Percentiles rank a stretch among this genome's conserved stretches.
Evolutionary conservation across 2,329 filamentous ascomycete species (phyloP).

Genomic region (Aspergillus proliferans): DNA sequence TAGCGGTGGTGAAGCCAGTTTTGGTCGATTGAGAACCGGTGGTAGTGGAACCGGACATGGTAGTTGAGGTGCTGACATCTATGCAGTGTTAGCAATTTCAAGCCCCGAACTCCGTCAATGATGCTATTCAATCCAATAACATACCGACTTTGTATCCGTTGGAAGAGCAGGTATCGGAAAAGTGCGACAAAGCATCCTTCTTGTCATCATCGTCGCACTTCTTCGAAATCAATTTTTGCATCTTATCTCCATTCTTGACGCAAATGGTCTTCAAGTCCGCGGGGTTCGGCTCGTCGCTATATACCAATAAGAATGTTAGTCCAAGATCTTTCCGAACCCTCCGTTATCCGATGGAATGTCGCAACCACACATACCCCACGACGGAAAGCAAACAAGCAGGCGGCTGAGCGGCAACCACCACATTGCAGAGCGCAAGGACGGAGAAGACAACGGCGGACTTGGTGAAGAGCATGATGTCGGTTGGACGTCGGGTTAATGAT

Average conservation of each 20-base stretch:
- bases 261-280: slow-evolving; percentile 36
- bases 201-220: slow-evolving; percentile 29
- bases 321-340: not conserved
- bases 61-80: slow-evolving; percentile 10
- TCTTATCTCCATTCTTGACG: slow-evolving; percentile 26
- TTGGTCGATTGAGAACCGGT: slow-evolving; percentile 21
- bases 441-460: slow-evolving; percentile 40
- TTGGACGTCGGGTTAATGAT: not conserved
- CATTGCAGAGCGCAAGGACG: slow-evolving; percentile 40
- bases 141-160: slow-evolving; percentile 38
- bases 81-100: slow-evolving; percentile 1
- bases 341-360: not conserved
- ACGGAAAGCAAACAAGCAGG: slow-evolving; percentile 48
- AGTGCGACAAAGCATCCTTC: slow-evolving; percentile 33
- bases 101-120: not conserved
- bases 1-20: slow-evolving; percentile 17
- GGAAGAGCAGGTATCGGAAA: slow-evolving; percentile 32
- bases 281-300: slow-evolving; percentile 31
- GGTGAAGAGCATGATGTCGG: slow-evolving; percentile 39
- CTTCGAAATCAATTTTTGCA: slow-evolving; percentile 32
- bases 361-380: slow-evolving; percentile 39
- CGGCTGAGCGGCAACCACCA: slow-evolving; percentile 36
- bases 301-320: slow-evolving; percentile 13
- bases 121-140: slow-evolving; percentile 1
- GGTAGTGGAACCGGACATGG: slow-evolving; percentile 16